phyloP scores from a whole-genome alignment of 345 rosid genomes.

The Erodium maritimum region DNA sequence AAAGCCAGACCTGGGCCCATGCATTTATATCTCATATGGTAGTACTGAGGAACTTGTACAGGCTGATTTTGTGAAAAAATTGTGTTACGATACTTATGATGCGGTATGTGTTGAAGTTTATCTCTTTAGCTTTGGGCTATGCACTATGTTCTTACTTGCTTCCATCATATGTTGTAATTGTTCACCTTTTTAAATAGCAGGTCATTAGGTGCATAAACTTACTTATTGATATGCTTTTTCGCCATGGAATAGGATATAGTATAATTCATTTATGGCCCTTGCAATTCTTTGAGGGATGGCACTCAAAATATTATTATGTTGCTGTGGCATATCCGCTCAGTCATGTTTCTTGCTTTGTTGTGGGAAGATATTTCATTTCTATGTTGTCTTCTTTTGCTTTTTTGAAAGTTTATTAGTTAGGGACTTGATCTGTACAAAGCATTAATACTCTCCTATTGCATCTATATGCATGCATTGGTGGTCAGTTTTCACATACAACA shows the following conservation, averaged over 20 bases:
- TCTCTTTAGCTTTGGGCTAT: constrained; percentile 4
- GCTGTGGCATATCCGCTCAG: not conserved
- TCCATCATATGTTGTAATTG: not conserved
- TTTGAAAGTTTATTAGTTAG: not conserved
- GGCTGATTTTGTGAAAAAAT: constrained; percentile 47
- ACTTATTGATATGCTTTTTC: no score
- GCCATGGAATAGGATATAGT: not conserved
- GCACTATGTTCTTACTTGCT: constrained; percentile 1
- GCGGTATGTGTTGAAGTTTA: constrained; percentile 34
- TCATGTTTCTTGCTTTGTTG: not conserved
- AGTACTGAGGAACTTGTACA: constrained; percentile 51
- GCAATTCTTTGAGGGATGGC: no score
- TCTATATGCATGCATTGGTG: no score
- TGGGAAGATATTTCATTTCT: not conserved
- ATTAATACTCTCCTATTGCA: no score
- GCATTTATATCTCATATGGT: constrained; percentile 61
- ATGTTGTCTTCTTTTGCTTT: not conserved
- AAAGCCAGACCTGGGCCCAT: constrained; percentile 64
- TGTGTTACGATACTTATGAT: constrained; percentile 62
- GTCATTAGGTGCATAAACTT: no score
- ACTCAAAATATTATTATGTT: not conserved
- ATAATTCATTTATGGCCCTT: not conserved
- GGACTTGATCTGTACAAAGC: not conserved
- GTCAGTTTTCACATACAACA: not conserved
- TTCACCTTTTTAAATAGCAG: no score